Base-by-base conservation (phyloP, 2,329 filamentous ascomycete genomes). In the Anisogramma anomala region DNA sequence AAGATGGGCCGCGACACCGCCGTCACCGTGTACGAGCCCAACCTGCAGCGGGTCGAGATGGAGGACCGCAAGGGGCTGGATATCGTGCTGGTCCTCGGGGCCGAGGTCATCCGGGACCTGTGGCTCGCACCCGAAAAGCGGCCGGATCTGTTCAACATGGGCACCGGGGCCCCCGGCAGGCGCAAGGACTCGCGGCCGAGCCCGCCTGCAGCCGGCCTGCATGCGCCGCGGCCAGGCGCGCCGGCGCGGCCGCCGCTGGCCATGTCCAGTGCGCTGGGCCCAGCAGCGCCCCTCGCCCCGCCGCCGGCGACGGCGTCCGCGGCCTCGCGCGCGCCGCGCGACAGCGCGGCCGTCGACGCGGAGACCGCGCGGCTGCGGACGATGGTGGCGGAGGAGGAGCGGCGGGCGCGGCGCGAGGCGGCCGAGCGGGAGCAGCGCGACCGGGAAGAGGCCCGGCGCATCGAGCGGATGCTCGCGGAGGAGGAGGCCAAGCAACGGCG, bases 1-100 rank as follows among this genome's bases (percentile, higher is more conserved):
- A 79, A 82, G 50, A 72, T 74, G 14, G 68, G 80, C 19, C 63
- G 67, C 35, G 84, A 88, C 52, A 66, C 63, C 26, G 56, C 60
- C 22, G 62, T 96, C 44, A 94, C 88, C 2, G 72, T 98, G 31
- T 95, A 96, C 65, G 84, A 98, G 60, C 84, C 89, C 4, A 96
- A 96, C 56, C 69, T 96, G 55, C 80, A 82, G 47, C 73, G 91
- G 6, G 82, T 96, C 9, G 88, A 96, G 32, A 78, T 96, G 47
- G 87, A 98, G 59, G 91, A 98, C 60, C 78, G 82, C 43, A 96
- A 95, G 59, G 91, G 91, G 0, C 66, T 96, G 3, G 91, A 98
- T 57, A 74, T 96, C 1, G 79, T 88, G 1, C 62, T 96, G 14
- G 57, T 82, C 15, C 59, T 82, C 15, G 68, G 73, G 20, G 73